Conservation (phyloP, 1,284 basidiomycete species). For the Ceratobasidium sp. region DNA sequence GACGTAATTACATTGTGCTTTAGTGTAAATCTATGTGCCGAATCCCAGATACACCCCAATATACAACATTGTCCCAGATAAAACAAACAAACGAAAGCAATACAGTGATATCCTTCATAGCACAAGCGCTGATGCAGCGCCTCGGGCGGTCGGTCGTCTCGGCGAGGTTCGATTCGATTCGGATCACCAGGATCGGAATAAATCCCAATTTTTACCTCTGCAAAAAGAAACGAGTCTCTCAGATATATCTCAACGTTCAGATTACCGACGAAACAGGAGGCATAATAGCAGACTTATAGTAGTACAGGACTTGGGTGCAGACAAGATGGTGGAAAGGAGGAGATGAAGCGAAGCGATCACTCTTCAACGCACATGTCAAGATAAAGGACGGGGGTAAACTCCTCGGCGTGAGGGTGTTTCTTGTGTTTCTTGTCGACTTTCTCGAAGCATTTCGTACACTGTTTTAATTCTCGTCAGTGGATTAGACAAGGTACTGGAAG, state of each 20-base stretch:
- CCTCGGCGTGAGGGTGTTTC: constrained; percentile 29
- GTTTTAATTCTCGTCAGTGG: neutral
- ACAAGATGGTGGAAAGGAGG: neutral
- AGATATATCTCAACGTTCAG: constrained; percentile 33
- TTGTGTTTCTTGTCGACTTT: constrained; percentile 44
- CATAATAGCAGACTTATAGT: constrained; percentile 1
- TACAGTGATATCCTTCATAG: neutral
- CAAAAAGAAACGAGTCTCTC: constrained; percentile 9
- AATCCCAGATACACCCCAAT: too few relatives aligned
- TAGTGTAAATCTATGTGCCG: constrained; percentile 3
- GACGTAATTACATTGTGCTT: too few relatives aligned
- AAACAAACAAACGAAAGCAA: constrained; percentile 2
- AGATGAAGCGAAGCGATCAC: constrained; percentile 11
- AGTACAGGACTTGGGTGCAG: neutral
- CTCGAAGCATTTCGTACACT: constrained; percentile 43
- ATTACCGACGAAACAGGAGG: neutral
- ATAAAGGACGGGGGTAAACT: constrained; percentile 40
- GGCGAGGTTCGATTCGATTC: neutral
- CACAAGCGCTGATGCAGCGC: constrained; percentile 14
- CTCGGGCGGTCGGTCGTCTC: too few relatives aligned
- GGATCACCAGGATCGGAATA: constrained; percentile 42
- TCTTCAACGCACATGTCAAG: constrained; percentile 38
- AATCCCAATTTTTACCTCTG: constrained; percentile 41
- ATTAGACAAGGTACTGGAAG: neutral
- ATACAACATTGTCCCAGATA: constrained; percentile 3